These are phyloP conservation scores for Syzygium oleosum DNA, from an alignment of 345 rosid genomes.

Conservation along the genomic window DNA sequence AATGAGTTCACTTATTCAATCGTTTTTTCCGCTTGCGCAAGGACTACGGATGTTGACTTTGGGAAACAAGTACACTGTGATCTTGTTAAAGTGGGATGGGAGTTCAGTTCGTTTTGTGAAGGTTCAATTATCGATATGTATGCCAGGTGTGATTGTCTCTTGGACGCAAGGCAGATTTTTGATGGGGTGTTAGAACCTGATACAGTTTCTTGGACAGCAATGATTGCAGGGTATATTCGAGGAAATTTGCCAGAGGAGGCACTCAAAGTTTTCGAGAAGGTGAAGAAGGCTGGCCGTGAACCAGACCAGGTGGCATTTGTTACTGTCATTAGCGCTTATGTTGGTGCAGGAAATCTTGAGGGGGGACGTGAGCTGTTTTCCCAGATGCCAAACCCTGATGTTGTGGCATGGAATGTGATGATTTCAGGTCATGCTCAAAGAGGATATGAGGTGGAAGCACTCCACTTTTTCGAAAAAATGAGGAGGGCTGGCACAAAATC, in stretches of 20 bases:
- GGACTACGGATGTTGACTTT: conserved; percentile 28
- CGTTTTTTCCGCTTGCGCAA: conserved; percentile 65
- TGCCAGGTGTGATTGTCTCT: conserved; percentile 47
- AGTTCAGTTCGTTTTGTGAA: conserved; percentile 46
- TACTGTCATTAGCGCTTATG: conserved; percentile 50
- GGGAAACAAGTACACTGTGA: conserved; percentile 57
- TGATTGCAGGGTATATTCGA: conserved; percentile 73
- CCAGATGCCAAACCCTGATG: conserved; percentile 55
- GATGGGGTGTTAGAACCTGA: conserved; percentile 49
- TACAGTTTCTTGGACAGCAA: conserved; percentile 79
- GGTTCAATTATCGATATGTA: conserved; percentile 82
- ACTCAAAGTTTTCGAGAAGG: conserved; percentile 39
- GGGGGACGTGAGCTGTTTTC: conserved; percentile 54
- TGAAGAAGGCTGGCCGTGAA: conserved; percentile 41
- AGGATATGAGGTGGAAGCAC: conserved; percentile 51
- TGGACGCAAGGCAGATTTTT: conserved; percentile 54
- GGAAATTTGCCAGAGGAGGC: conserved; percentile 66
- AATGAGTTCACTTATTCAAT: conserved; percentile 74
- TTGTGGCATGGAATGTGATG: conserved; percentile 93
- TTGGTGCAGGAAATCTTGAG: conserved; percentile 55
- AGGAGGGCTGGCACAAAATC: conserved; percentile 55
- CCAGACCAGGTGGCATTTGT: conserved; percentile 73
- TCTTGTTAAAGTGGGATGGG: conserved; percentile 56
- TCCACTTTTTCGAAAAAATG: conserved; percentile 50
- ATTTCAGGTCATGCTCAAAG: conserved; percentile 82